Evolutionary conservation across 768 basidiomycete genomes (phyloP).

Genomic region (Suillus spraguei): DNA sequence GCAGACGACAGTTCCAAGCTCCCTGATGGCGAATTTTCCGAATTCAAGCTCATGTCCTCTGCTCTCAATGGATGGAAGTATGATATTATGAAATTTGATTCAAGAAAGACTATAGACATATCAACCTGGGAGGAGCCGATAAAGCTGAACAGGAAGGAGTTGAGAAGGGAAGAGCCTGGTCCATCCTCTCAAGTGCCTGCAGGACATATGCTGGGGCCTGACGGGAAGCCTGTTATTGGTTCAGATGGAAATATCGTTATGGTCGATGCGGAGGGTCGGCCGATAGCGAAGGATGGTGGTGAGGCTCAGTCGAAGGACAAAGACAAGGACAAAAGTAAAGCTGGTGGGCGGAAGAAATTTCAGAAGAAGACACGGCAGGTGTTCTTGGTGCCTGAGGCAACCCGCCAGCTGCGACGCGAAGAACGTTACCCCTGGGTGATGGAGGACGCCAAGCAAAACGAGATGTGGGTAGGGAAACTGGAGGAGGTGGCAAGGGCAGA

Average conservation of each 20-base stretch:
- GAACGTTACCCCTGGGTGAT: slow-evolving; percentile 93
- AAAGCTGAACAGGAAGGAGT: slow-evolving; percentile 86
- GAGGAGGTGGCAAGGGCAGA: slow-evolving; percentile 74
- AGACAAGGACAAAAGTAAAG: slow-evolving; percentile 37
- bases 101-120: slow-evolving; percentile 71
- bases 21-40: slow-evolving; percentile 70
- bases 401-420: slow-evolving; percentile 77
- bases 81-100: slow-evolving; percentile 91
- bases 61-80: slow-evolving; percentile 87
- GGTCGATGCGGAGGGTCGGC: slow-evolving; percentile 78
- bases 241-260: slow-evolving; percentile 76
- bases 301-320: slow-evolving; percentile 35
- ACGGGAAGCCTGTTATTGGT: slow-evolving; percentile 85
- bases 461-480: slow-evolving; percentile 82
- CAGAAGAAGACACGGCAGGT: slow-evolving; percentile 85
- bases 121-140: slow-evolving; percentile 72
- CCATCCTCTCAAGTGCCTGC: slow-evolving; percentile 53
- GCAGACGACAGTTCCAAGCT: slow-evolving; percentile 55
- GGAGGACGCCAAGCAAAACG: slow-evolving; percentile 72
- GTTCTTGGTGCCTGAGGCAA: slow-evolving; percentile 77
- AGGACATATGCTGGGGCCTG: slow-evolving; percentile 75
- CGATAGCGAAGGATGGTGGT: slow-evolving; percentile 50
- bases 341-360: slow-evolving; percentile 68
- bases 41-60: slow-evolving; percentile 80
- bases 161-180: slow-evolving; percentile 49